These are phyloP conservation scores for Oemleria cerasiformis DNA, from an alignment of 306 rosid genomes.

Conservation along the genomic window DNA sequence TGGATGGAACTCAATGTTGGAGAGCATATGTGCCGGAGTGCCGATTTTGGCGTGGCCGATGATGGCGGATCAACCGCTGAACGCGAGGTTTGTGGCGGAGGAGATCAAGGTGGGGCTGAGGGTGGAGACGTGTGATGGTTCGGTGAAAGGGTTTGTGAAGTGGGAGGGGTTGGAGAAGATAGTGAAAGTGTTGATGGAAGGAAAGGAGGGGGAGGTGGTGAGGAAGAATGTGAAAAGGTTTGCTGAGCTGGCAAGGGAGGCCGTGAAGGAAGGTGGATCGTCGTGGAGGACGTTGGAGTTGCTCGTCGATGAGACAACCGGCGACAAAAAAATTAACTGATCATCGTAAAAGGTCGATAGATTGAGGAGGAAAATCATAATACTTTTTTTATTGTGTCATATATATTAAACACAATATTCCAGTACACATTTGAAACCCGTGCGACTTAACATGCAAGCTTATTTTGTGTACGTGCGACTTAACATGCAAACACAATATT, in stretches of 20 bases:
- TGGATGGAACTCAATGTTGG: constrained; percentile 55
- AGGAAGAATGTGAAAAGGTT: constrained; percentile 36
- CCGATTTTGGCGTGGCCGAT: constrained; percentile 51
- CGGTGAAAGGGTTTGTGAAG: constrained; percentile 37
- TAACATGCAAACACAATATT: too few species aligned
- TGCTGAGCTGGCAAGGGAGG: constrained; percentile 33
- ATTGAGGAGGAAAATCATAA: too few species aligned
- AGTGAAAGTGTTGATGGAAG: constrained; percentile 46
- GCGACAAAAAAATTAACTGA: background rate
- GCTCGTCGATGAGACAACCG: constrained; percentile 20
- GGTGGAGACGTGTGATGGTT: constrained; percentile 27
- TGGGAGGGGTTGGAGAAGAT: constrained; percentile 31
- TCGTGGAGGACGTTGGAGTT: constrained; percentile 25
- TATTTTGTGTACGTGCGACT: too few species aligned
- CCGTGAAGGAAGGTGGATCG: constrained; percentile 42
- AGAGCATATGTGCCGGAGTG: constrained; percentile 46
- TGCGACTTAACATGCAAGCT: too few species aligned
- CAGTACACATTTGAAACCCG: too few species aligned
- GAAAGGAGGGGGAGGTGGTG: constrained; percentile 31
- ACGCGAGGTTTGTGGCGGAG: constrained; percentile 51
- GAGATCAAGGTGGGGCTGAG: constrained; percentile 43
- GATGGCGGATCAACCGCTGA: constrained; percentile 45
- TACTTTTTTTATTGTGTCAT: too few species aligned
- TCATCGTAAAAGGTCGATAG: background rate
- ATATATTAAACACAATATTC: too few species aligned